These are phyloP conservation scores for Artemisia tridentata DNA, from an alignment of 129 eudicot genomes.

Conservation along the genomic window DNA sequence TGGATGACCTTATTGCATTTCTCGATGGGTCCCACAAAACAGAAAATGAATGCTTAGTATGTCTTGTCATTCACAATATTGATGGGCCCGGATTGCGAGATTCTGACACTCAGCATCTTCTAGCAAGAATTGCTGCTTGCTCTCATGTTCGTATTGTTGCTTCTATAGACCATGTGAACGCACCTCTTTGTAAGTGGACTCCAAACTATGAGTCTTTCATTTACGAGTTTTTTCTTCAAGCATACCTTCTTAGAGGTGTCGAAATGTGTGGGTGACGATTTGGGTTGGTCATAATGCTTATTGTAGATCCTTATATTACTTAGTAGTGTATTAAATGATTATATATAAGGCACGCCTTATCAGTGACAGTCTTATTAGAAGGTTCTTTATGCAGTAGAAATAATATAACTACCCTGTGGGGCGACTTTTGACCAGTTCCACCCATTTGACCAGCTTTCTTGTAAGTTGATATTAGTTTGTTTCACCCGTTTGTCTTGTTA, in stretches of 20 bases:
- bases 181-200: conserved; percentile 74
- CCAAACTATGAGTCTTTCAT: not conserved
- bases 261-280: not conserved
- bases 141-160: conserved; percentile 81
- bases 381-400: not conserved
- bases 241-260: not conserved
- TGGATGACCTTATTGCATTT: conserved; percentile 79
- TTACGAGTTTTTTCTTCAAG: not conserved
- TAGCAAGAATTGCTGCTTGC: conserved; percentile 84
- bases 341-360: not conserved
- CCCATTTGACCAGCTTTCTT: not conserved
- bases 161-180: conserved; percentile 86
- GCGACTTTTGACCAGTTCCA: not conserved
- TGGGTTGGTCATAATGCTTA: not conserved
- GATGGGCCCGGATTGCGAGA: conserved; percentile 96
- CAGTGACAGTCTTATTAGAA: not conserved
- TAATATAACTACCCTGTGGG: not conserved
- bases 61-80: conserved; percentile 79
- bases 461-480: not conserved
- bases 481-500: not conserved
- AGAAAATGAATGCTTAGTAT: conserved; percentile 49
- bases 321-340: not conserved
- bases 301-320: not conserved
- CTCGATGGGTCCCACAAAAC: conserved; percentile 61
- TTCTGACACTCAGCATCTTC: conserved; percentile 75